Conservation (phyloP, 345 rosid species). For the Geranium brycei region DNA sequence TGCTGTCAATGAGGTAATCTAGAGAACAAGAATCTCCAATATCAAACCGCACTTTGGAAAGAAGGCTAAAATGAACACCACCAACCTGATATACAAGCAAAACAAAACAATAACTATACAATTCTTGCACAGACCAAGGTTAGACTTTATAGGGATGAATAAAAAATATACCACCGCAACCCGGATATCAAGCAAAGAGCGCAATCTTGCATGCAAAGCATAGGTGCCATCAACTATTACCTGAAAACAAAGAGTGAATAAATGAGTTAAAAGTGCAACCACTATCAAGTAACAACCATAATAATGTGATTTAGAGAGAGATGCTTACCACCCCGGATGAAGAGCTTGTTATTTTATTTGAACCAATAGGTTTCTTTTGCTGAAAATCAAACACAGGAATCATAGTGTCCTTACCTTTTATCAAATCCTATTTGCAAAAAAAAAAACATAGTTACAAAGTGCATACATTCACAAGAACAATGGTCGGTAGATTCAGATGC, state of each 20-base stretch:
- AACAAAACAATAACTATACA: conserved; percentile 5
- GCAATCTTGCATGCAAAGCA: conserved; percentile 84
- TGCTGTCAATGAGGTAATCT: conserved; percentile 92
- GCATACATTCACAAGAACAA: conserved; percentile 8
- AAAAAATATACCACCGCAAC: conserved; percentile 77
- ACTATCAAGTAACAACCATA: not conserved
- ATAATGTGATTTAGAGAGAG: not conserved
- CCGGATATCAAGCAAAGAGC: conserved; percentile 94
- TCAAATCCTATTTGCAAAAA: conserved; percentile 54
- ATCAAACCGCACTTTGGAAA: conserved; percentile 90
- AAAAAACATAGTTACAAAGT: conserved; percentile 6
- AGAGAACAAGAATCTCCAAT: conserved; percentile 93
- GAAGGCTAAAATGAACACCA: conserved; percentile 97
- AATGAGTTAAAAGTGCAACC: conserved; percentile 6
- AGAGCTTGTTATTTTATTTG: conserved; percentile 45
- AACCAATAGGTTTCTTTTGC: conserved; percentile 49
- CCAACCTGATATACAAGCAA: conserved; percentile 58
- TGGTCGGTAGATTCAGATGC: not conserved
- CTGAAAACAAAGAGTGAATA: conserved; percentile 23
- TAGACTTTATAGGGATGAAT: not conserved
- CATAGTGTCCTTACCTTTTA: conserved; percentile 52
- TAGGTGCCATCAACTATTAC: conserved; percentile 97
- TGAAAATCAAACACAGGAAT: conserved; percentile 87
- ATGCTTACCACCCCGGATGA: conserved; percentile 69
- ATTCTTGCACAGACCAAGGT: not conserved